Percentiles rank a stretch among this genome's conserved stretches.
These are phyloP conservation scores for Xylariaceae sp. DNA, from an alignment of 2,329 filamentous ascomycete species.

Conservation along the genomic window DNA sequence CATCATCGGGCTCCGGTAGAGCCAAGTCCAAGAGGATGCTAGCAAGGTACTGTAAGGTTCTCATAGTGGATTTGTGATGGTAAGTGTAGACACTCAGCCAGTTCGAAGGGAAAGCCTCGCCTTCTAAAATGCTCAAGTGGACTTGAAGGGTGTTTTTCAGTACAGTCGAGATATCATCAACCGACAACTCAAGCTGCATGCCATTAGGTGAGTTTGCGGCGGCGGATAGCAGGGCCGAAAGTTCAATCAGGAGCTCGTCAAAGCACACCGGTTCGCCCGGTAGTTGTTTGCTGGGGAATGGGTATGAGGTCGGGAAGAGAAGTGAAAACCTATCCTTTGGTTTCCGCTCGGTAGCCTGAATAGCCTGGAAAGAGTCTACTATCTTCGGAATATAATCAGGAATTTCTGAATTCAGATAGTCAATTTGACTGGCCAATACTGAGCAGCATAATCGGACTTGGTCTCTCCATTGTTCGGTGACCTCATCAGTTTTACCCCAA, in stretches of 20 bases:
- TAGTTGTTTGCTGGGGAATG: conserved; percentile 71
- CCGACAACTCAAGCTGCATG: conserved; percentile 68
- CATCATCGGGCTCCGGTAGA: conserved; percentile 83
- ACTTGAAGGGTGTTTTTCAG: conserved; percentile 75
- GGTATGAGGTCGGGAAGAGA: conserved; percentile 84
- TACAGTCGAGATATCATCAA: conserved; percentile 68
- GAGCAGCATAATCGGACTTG: conserved; percentile 93
- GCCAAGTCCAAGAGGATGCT: conserved; percentile 75
- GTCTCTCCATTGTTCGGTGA: conserved; percentile 83
- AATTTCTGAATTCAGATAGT: conserved; percentile 71
- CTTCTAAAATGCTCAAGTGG: conserved; percentile 81
- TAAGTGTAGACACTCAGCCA: conserved; percentile 95
- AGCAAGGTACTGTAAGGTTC: conserved; percentile 75
- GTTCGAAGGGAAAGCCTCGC: conserved; percentile 78
- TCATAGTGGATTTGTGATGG: conserved; percentile 85
- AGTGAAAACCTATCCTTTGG: conserved; percentile 69
- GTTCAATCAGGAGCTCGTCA: conserved; percentile 82
- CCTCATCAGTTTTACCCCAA: conserved; percentile 71
- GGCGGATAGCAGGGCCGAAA: conserved; percentile 80
- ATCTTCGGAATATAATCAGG: conserved; percentile 88
- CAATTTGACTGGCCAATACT: conserved; percentile 78
- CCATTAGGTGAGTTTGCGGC: conserved; percentile 68
- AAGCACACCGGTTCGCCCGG: conserved; percentile 54
- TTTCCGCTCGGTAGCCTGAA: conserved; percentile 52
- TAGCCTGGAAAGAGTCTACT: conserved; percentile 77